These are phyloP conservation scores for Aspergillaceae sp. DNA, from an alignment of 2,329 filamentous ascomycete species.

Conservation along the genomic window DNA sequence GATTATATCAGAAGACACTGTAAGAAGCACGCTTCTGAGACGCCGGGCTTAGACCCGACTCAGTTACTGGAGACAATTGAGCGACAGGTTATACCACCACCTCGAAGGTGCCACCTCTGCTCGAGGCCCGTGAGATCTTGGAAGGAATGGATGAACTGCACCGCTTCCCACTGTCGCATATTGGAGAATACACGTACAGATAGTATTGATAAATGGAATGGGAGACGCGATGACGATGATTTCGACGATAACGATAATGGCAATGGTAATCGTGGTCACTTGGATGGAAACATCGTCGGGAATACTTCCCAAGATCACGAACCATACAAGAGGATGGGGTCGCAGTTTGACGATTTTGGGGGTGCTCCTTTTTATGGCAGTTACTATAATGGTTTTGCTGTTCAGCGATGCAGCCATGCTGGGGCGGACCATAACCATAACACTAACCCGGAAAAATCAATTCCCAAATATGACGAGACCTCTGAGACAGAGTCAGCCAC, in stretches of 20 bases:
- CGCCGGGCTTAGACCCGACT: too few species aligned
- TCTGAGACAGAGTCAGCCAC: background rate
- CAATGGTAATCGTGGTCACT: background rate
- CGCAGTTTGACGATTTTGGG: too few species aligned
- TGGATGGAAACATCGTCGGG: too few species aligned
- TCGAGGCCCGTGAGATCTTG: slow-evolving; percentile 1
- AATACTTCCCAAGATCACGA: too few species aligned
- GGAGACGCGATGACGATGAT: slow-evolving; percentile 4
- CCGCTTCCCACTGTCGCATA: slow-evolving; percentile 8
- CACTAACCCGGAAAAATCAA: too few species aligned
- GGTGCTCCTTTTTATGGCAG: background rate
- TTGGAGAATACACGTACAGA: background rate
- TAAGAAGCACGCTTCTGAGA: too few species aligned
- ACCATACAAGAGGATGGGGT: too few species aligned
- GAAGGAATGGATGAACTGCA: slow-evolving; percentile 9
- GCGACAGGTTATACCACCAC: background rate
- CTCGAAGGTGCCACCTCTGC: slow-evolving; percentile 5
- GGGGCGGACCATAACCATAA: too few species aligned
- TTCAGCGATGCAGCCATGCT: too few species aligned
- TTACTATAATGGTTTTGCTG: too few species aligned
- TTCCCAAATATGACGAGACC: too few species aligned
- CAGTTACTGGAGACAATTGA: slow-evolving; percentile 7
- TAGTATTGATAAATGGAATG: slow-evolving; percentile 6
- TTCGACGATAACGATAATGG: slow-evolving; percentile 1
- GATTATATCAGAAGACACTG: too few species aligned